phyloP scores from a whole-genome alignment of 176 grass and related monocot genomes.

The Miscanthus lutarioriparius region DNA sequence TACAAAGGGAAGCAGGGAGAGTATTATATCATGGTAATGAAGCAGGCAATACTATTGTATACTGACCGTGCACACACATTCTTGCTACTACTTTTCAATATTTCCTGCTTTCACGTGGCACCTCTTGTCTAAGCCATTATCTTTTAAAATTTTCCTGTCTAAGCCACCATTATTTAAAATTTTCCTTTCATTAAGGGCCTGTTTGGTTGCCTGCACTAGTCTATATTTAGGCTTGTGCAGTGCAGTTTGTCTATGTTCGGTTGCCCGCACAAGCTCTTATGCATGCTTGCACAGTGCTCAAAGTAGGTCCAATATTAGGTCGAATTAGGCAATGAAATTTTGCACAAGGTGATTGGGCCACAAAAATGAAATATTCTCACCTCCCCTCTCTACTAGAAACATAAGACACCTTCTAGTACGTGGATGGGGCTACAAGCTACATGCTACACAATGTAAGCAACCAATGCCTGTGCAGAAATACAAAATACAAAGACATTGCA shows the following conservation, averaged over 20 bases:
- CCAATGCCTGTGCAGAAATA: not conserved
- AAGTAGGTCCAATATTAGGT: not conserved
- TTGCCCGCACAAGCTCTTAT: not conserved
- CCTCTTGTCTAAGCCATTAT: not conserved
- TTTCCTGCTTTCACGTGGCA: not conserved
- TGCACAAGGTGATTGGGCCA: not conserved
- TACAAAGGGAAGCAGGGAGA: slow-evolving; percentile 89
- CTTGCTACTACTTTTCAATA: not conserved
- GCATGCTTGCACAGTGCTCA: not conserved
- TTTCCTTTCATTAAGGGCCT: not conserved
- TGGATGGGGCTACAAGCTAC: not conserved
- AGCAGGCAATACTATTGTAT: slow-evolving; percentile 11
- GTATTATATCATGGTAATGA: slow-evolving; percentile 86
- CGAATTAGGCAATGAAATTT: not conserved
- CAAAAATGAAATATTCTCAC: not conserved
- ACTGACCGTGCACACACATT: not conserved
- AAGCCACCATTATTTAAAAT: not conserved
- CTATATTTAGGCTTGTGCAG: not conserved
- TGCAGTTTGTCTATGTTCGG: not conserved
- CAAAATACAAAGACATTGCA: not conserved
- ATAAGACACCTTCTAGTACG: not conserved
- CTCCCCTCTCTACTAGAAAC: not conserved
- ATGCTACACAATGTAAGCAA: not conserved
- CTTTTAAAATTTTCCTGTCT: not conserved
- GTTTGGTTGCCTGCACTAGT: not conserved